Conservation (phyloP, 1,139 yeast species). For the Fermentozyma sake region DNA sequence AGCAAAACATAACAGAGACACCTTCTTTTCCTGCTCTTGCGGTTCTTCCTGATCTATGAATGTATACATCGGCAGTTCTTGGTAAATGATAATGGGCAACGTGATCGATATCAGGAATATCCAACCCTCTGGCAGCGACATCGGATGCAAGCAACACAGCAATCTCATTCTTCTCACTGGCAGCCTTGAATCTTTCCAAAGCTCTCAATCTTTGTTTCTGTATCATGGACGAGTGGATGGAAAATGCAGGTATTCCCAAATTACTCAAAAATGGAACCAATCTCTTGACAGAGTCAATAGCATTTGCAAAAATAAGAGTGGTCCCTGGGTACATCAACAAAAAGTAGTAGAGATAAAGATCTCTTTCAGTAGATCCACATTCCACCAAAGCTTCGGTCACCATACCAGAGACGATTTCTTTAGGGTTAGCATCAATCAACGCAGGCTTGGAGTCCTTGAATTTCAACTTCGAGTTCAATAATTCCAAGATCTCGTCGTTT, state of each 20-base stretch:
- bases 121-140: constrained; percentile 98
- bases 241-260: constrained; percentile 68
- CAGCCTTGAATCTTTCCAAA: constrained; percentile 65
- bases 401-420: constrained; percentile 69
- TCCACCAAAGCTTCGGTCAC: constrained; percentile 86
- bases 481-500: constrained; percentile 50
- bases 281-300: constrained; percentile 90
- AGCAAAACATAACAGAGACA: constrained; percentile 86
- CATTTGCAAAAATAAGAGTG: constrained; percentile 87
- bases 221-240: constrained; percentile 90
- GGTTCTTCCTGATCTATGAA: constrained; percentile 97
- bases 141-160: constrained; percentile 89
- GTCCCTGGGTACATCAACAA: constrained; percentile 82
- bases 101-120: constrained; percentile 86
- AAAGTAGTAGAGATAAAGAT: constrained; percentile 84
- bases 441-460: constrained; percentile 57
- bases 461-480: constrained; percentile 53
- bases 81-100: constrained; percentile 97
- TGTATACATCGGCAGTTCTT: constrained; percentile 87
- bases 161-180: constrained; percentile 48
- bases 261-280: constrained; percentile 70
- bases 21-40: constrained; percentile 96
- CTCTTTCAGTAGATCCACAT: constrained; percentile 89
- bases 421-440: constrained; percentile 84
- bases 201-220: constrained; percentile 90